Evolutionary conservation across 2,329 filamentous ascomycete species (phyloP), one percentile per base, ranked within the genome.

Genomic region (Penicillium freii): DNA sequence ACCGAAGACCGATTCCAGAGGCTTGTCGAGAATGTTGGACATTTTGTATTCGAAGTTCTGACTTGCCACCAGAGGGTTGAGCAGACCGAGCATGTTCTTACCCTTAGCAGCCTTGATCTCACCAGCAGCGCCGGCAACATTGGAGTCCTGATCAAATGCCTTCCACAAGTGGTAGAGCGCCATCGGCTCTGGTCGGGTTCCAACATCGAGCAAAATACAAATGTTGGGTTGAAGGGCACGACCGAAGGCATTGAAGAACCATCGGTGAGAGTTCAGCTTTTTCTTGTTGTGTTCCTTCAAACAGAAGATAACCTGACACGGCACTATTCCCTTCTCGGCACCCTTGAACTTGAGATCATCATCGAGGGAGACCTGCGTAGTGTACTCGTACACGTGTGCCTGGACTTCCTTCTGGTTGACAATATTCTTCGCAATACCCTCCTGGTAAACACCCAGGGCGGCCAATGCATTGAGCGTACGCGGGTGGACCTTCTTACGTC

Each of bases 41-140:
- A 99, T 97, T 77, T 99, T 99, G 81, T 99, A 99, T 79, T 99
- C 94, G 66, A 99, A 99, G 73, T 99, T 99, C 69, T 99, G 94
- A 45, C 92, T 96, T 0, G 94, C 94, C 17, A 99, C 93, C 6
- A 99, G 81, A 0, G 94, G 94, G 69, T 99, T 99, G 45, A 99
- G 80, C 17, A 99, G 82, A 61, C 93, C 91, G 5, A 86, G 80
- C 70, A 91, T 92, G 25, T 84, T 87, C 64, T 88, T 91, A 8
- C 94, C 94, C 74, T 97, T 96, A 77, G 96, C 96, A 0, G 94
- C 94, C 73, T 93, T 96, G 75, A 99, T 99, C 75, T 99, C 94
- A 64, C 94, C 94, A 62, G 94, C 97, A 27, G 94, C 94, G 48
- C 94, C 95, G 0, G 93, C 94, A 27, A 99, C 94, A 66, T 93